Evolutionary conservation across 257 asterid species (phyloP).

Genomic region (Apocynum venetum): DNA sequence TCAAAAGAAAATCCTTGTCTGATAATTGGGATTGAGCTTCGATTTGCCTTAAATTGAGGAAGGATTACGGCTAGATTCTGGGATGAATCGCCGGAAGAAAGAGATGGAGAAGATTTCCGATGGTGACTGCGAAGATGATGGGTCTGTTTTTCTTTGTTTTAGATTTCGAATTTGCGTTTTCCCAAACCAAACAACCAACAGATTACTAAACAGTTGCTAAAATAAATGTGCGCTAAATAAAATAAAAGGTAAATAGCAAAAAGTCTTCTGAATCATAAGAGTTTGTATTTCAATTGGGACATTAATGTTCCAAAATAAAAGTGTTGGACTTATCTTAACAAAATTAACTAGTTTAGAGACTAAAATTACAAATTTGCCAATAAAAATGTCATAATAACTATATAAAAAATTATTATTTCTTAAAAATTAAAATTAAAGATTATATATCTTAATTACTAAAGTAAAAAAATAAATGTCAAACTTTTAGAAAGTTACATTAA

Average conservation of each 20-base stretch:
- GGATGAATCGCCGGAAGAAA: conserved; percentile 5
- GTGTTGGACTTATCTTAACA: no score
- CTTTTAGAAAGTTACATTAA: no score
- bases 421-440: no score
- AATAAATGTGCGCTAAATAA: background rate
- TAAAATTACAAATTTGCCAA: no score
- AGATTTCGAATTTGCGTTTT: background rate
- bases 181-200: background rate
- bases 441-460: no score
- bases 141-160: background rate
- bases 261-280: background rate
- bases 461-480: no score
- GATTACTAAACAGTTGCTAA: no score
- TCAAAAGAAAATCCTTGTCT: background rate
- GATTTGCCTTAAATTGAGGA: background rate
- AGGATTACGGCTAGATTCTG: background rate
- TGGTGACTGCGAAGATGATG: background rate
- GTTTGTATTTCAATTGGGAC: background rate
- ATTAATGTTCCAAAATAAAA: no score
- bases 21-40: background rate
- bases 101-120: conserved; percentile 1
- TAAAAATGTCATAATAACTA: no score
- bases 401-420: no score
- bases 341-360: no score
- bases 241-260: background rate